Evolutionary conservation across 495 filamentous ascomycete genomes (phyloP).

Genomic region (Rhizodiscina lignyota): DNA sequence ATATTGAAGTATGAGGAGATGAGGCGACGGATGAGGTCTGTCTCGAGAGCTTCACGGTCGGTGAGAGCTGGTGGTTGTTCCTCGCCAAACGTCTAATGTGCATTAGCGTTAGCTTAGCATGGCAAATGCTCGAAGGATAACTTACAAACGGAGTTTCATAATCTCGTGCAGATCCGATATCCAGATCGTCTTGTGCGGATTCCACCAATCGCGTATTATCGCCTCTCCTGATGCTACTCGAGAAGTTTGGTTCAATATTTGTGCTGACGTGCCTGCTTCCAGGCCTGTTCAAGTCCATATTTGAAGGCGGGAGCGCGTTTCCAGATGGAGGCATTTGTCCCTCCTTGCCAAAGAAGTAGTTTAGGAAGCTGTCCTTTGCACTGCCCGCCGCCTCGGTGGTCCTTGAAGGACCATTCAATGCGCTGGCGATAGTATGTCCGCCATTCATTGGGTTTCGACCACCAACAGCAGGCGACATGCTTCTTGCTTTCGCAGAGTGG

Average conservation of each 20-base stretch:
- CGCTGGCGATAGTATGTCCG: constrained; percentile 36
- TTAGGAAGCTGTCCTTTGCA: constrained; percentile 75
- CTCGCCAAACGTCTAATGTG: constrained; percentile 17
- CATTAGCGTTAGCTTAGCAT: constrained; percentile 19
- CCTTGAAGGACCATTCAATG: background rate
- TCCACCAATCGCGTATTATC: constrained; percentile 39
- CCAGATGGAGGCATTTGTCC: constrained; percentile 32
- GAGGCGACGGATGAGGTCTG: constrained; percentile 86
- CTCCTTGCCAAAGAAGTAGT: constrained; percentile 97
- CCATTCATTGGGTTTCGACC: constrained; percentile 40
- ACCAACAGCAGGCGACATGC: constrained; percentile 66
- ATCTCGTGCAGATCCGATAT: constrained; percentile 24
- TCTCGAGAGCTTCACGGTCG: constrained; percentile 90
- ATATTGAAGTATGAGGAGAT: constrained; percentile 99
- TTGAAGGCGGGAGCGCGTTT: constrained; percentile 21
- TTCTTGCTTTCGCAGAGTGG: constrained; percentile 45
- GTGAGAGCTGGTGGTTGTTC: constrained; percentile 65
- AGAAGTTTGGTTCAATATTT: constrained; percentile 60
- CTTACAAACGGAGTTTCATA: constrained; percentile 46
- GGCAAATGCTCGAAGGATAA: constrained; percentile 3
- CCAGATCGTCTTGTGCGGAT: constrained; percentile 1
- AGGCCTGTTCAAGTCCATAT: constrained; percentile 23
- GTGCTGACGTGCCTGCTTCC: constrained; percentile 53
- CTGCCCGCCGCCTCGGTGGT: constrained; percentile 31
- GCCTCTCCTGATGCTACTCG: constrained; percentile 63